These are phyloP conservation scores for Auriscalpium orientale DNA, from an alignment of 768 basidiomycete genomes.

Conservation along the genomic window DNA sequence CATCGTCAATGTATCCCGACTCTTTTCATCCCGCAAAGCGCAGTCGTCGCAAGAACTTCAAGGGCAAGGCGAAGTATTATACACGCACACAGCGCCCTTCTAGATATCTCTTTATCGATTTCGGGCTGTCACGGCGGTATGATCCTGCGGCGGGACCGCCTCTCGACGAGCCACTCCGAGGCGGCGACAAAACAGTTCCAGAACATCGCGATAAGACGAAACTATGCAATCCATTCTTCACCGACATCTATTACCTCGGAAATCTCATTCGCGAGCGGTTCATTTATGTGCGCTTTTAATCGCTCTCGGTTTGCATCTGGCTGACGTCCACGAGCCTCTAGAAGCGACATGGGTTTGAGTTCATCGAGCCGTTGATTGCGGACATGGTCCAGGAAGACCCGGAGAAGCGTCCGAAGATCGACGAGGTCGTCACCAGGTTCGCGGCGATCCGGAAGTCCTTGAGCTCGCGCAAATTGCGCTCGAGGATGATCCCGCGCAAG, in stretches of 20 bases:
- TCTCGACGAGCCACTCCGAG: constrained; percentile 14
- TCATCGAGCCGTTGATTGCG: constrained; percentile 8
- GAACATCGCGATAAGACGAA: constrained; percentile 11
- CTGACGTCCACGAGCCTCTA: background rate
- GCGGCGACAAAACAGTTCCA: constrained; percentile 20
- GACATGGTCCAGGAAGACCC: constrained; percentile 32
- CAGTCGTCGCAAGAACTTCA: background rate
- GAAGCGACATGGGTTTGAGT: constrained; percentile 8
- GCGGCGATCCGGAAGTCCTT: constrained; percentile 19
- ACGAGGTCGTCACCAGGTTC: constrained; percentile 28
- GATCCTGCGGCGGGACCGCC: background rate
- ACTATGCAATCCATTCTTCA: constrained; percentile 18
- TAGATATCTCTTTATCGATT: constrained; percentile 24
- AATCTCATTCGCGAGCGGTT: constrained; percentile 16
- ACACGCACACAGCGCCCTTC: constrained; percentile 20
- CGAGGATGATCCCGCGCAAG: background rate
- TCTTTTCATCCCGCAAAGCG: constrained; percentile 6
- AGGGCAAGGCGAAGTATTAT: constrained; percentile 7
- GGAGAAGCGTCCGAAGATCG: constrained; percentile 28
- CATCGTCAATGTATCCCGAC: constrained; percentile 4
- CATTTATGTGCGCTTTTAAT: constrained; percentile 9
- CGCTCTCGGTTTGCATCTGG: background rate
- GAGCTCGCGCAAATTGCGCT: constrained; percentile 25
- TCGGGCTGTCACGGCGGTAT: constrained; percentile 22
- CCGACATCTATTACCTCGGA: constrained; percentile 21